Percentiles rank a stretch among this genome's conserved stretches.
phyloP scores from a whole-genome alignment of 768 basidiomycete species.

The Leccinum aurantiacum region DNA sequence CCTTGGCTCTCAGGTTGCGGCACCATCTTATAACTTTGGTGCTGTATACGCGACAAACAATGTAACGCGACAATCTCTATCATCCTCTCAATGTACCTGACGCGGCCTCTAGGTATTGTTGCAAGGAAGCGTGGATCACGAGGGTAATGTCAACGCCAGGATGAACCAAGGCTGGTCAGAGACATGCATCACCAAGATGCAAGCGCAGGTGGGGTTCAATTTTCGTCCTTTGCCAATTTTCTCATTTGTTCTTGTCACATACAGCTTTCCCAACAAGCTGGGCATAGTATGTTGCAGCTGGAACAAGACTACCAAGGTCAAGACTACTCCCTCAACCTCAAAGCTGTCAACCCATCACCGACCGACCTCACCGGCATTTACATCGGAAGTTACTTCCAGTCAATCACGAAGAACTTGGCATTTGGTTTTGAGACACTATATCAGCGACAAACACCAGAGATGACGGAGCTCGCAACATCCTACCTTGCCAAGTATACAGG shows the following conservation, averaged over 20 bases:
- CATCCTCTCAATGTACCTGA: slow-evolving; percentile 23
- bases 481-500: slow-evolving; percentile 82
- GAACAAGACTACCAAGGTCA: slow-evolving; percentile 92
- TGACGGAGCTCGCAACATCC: slow-evolving; percentile 68
- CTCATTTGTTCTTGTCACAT: slow-evolving; percentile 14
- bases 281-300: slow-evolving; percentile 88
- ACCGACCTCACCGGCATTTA: slow-evolving; percentile 88
- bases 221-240: not conserved
- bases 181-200: slow-evolving; percentile 76
- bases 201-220: slow-evolving; percentile 68
- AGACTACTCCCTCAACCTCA: slow-evolving; percentile 84
- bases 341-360: slow-evolving; percentile 89
- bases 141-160: slow-evolving; percentile 85
- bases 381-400: slow-evolving; percentile 89
- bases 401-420: slow-evolving; percentile 86
- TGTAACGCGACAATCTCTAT: slow-evolving; percentile 41
- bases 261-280: slow-evolving; percentile 72
- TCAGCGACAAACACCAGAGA: slow-evolving; percentile 73
- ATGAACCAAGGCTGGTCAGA: slow-evolving; percentile 88
- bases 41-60: slow-evolving; percentile 86
- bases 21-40: slow-evolving; percentile 92
- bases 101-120: slow-evolving; percentile 67
- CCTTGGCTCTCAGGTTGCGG: slow-evolving; percentile 79
- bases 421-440: slow-evolving; percentile 83
- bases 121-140: slow-evolving; percentile 93